Evolutionary conservation across 179 eudicot species (phyloP).

Genomic region (Corrigiola litoralis): DNA sequence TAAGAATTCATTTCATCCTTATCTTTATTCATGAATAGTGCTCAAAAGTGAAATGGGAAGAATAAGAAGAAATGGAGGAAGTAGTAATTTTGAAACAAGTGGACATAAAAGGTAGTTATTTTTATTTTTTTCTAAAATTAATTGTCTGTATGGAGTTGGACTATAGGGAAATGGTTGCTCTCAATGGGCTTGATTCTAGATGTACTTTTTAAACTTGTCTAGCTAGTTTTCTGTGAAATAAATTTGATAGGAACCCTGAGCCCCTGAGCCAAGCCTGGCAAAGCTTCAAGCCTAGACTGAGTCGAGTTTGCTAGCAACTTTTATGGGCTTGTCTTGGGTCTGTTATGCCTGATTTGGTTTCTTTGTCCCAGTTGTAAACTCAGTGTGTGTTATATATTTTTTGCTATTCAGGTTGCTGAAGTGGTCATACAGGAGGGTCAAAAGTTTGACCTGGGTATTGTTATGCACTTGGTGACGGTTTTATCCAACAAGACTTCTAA

Average conservation of each 20-base stretch:
- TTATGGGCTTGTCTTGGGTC: neutral
- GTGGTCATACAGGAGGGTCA: slow-evolving; percentile 64
- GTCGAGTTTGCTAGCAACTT: neutral
- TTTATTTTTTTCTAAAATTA: no score
- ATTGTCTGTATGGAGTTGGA: no score
- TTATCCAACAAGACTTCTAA: slow-evolving; percentile 48
- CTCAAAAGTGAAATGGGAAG: no score
- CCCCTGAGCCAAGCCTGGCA: no score
- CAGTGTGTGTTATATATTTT: neutral
- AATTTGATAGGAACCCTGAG: neutral
- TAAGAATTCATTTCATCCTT: no score
- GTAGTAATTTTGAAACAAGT: no score
- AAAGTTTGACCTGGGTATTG: slow-evolving; percentile 49
- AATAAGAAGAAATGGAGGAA: no score
- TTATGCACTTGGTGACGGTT: slow-evolving; percentile 70
- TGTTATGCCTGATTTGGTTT: neutral
- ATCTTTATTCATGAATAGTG: no score
- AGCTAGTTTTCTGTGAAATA: neutral
- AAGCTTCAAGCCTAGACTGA: neutral
- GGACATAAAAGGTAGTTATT: no score
- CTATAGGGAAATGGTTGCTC: neutral
- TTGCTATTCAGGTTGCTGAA: slow-evolving; percentile 71
- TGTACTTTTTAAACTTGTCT: neutral
- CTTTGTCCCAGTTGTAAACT: neutral
- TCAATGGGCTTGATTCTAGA: neutral